These are phyloP conservation scores for Phytophthora sojae DNA, from an alignment of 352 stramenopile species.

Conservation along the genomic window DNA sequence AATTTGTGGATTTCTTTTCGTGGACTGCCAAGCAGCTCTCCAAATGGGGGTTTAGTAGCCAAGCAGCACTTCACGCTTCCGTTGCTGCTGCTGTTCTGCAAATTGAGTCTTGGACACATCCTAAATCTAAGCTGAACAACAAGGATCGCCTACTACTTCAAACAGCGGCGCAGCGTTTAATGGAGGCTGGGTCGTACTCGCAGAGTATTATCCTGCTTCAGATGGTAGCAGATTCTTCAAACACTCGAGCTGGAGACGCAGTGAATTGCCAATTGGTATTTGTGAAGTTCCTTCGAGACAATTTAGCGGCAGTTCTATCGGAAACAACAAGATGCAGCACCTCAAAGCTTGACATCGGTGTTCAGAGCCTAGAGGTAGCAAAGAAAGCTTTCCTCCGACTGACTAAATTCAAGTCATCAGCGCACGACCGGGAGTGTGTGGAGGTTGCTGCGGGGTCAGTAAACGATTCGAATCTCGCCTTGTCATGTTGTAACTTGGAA, in stretches of 20 bases:
- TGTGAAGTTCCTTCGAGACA: conserved; percentile 39
- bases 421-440: conserved; percentile 35
- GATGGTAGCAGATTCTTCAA: conserved; percentile 4
- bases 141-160: conserved; percentile 7
- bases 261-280: conserved; percentile 38
- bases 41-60: conserved; percentile 29
- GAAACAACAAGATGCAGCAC: conserved; percentile 14
- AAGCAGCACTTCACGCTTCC: conserved; percentile 39
- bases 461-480: conserved; percentile 13
- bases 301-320: conserved; percentile 21
- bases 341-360: background rate
- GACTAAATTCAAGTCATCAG: conserved; percentile 20
- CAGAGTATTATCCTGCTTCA: conserved; percentile 29
- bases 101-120: conserved; percentile 5
- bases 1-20: conserved; percentile 35
- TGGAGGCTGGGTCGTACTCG: conserved; percentile 37
- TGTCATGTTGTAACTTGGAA: conserved; percentile 11
- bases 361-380: conserved; percentile 35
- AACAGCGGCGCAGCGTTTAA: conserved; percentile 22
- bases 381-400: conserved; percentile 32
- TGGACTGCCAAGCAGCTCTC: conserved; percentile 22
- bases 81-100: conserved; percentile 29
- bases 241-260: background rate
- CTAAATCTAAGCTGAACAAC: background rate
- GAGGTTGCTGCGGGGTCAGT: conserved; percentile 1